Evolutionary conservation across 75 land plant genomes (phyloP).

Genomic region (Selaginella moellendorffii): DNA sequence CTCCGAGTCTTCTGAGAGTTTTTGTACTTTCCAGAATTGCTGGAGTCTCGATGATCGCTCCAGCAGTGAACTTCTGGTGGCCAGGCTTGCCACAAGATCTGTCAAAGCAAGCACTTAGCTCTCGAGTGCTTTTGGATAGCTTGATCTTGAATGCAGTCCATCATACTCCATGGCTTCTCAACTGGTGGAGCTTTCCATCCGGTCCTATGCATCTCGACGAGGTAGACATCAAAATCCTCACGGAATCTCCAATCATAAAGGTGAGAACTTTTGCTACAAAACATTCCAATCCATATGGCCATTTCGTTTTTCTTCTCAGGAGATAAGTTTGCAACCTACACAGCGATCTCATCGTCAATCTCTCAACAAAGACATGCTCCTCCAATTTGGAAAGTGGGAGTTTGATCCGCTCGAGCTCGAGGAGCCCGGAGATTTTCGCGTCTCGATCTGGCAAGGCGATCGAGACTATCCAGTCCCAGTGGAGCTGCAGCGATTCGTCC

Average conservation of each 20-base stretch:
- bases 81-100: conserved; percentile 40
- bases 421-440: neutral
- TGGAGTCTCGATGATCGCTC: conserved; percentile 52
- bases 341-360: neutral
- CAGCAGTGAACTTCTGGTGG: conserved; percentile 83
- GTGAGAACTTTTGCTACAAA: too few species aligned
- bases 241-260: too few species aligned
- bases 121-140: conserved; percentile 31
- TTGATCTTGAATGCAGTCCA: conserved; percentile 42
- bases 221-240: too few species aligned
- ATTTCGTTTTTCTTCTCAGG: too few species aligned
- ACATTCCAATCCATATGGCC: too few species aligned
- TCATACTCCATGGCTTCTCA: conserved; percentile 36
- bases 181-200: too few species aligned
- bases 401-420: conserved; percentile 13
- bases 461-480: conserved; percentile 5
- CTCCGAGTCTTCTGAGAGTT: neutral
- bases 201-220: too few species aligned
- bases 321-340: too few species aligned
- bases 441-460: conserved; percentile 8
- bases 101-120: conserved; percentile 28
- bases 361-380: neutral
- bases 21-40: conserved; percentile 33
- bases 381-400: neutral
- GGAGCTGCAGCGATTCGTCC: neutral